phyloP scores from a whole-genome alignment of 2,329 filamentous ascomycete genomes.

The Verticillium dahliae region DNA sequence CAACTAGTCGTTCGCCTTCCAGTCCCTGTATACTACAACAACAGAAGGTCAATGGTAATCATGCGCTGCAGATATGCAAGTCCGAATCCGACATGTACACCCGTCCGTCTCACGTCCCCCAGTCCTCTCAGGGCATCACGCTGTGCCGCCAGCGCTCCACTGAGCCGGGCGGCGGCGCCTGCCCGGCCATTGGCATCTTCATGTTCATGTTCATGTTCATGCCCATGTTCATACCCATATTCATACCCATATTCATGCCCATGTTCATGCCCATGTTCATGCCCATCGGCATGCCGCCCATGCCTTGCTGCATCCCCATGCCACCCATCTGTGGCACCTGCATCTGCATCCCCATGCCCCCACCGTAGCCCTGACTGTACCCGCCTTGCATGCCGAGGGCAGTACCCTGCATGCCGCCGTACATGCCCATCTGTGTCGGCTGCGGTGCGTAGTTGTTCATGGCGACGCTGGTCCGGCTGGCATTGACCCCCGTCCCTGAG shows the following conservation, averaged over 20 bases:
- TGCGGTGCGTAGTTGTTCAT: conserved; percentile 6
- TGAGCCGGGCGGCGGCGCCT: neutral
- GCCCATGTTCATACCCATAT: conserved; percentile 18
- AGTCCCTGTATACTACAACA: neutral
- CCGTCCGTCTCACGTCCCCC: neutral
- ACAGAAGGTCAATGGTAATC: neutral
- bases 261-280: conserved; percentile 18
- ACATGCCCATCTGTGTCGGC: neutral
- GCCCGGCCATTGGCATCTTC: conserved; percentile 7
- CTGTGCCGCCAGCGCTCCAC: conserved; percentile 33
- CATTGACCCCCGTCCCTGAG: conserved; percentile 20
- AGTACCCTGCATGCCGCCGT: neutral
- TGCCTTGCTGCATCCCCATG: conserved; percentile 4
- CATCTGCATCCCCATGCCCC: conserved; percentile 14
- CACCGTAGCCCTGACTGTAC: conserved; percentile 1
- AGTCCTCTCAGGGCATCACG: conserved; percentile 15
- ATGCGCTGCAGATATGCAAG: neutral
- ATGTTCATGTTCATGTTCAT: conserved; percentile 9
- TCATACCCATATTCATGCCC: conserved; percentile 11
- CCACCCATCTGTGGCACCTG: neutral
- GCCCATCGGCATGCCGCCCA: conserved; percentile 12
- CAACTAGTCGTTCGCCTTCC: neutral
- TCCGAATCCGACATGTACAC: neutral
- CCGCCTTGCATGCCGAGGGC: neutral
- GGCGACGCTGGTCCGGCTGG: conserved; percentile 1